Conservation (phyloP, 2,329 filamentous ascomycete genomes). For the Trichophyton rubrum region DNA sequence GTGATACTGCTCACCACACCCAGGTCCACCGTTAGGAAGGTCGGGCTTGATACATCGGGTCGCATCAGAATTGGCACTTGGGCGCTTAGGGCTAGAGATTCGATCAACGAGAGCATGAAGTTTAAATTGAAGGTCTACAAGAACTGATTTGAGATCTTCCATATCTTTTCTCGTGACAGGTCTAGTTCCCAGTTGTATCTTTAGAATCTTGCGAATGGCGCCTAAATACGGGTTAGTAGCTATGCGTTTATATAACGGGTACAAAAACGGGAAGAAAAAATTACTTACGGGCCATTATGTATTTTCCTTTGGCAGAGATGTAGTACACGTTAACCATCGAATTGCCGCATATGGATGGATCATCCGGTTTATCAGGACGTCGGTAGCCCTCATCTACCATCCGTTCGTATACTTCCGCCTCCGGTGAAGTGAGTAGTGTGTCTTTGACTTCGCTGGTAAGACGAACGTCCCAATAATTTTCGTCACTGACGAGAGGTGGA, state of each 20-base stretch:
- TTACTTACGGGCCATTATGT: conserved; percentile 34
- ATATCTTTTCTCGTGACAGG: conserved; percentile 33
- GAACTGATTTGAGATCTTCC: conserved; percentile 31
- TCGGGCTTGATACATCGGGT: conserved; percentile 21
- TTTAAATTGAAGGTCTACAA: conserved; percentile 31
- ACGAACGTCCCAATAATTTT: conserved; percentile 38
- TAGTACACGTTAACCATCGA: conserved; percentile 34
- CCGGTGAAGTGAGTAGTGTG: conserved; percentile 28
- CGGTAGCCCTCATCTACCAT: conserved; percentile 23
- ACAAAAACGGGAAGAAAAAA: background rate
- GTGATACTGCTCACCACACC: conserved; percentile 33
- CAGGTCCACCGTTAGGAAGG: conserved; percentile 26
- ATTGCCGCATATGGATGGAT: conserved; percentile 29
- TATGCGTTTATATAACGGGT: background rate
- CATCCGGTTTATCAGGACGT: conserved; percentile 30
- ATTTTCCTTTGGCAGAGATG: conserved; percentile 33
- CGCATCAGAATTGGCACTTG: background rate
- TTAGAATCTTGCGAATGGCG: conserved; percentile 32
- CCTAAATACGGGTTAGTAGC: conserved; percentile 17
- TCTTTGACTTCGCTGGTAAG: conserved; percentile 38
- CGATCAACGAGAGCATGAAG: conserved; percentile 33
- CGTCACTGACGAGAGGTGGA: conserved; percentile 35
- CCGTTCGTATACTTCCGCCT: conserved; percentile 27
- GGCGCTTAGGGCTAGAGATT: conserved; percentile 23
- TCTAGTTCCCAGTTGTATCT: conserved; percentile 35